Evolutionary conservation across 2,329 filamentous ascomycete genomes (phyloP), one percentile per base, ranked within the genome.

Genomic region (Aspergillus sp.): DNA sequence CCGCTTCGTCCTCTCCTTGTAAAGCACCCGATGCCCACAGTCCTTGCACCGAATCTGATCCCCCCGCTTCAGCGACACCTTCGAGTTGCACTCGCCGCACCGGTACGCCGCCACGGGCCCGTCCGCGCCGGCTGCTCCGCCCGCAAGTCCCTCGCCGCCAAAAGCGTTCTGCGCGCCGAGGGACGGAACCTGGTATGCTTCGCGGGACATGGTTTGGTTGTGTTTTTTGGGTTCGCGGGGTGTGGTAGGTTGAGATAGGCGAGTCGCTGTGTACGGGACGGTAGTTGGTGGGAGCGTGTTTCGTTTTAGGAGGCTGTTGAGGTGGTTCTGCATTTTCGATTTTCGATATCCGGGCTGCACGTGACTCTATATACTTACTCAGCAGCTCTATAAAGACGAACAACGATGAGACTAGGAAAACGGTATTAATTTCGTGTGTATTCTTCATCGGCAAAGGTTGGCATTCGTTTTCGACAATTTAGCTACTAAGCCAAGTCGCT

Each of bases 1-100:
- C 91, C 91, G 78, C 72, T 93, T 95, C 27, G 91, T 98, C 56
- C 91, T 69, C 75, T 95, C 85, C 75, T 98, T 98, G 67, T 96
- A 96, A 47, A 98, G 66, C 40, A 98, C 86, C 45, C 91, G 80
- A 53, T 94, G 91, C 5, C 91, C 91, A 61, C 91, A 98, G 64
- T 88, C 83, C 61, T 84, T 82, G 71, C 86, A 94, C 16, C 85
- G 74, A 47, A 93, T 89, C 20, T 81, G 78, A 51, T 91, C 85
- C 41, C 78, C 80, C 46, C 80, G 75, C 61, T 82, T 81, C 48
- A 93, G 68, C 12, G 74, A 71, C 27, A 89, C 82, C 48, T 82
- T 80, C 41, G 75, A 70, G 38, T 82, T 84, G 69, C 86, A 94
- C 65, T 93, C 85, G 55, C 84, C 86, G 68, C 84, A 93, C 48